Evolutionary conservation across 1,139 yeast species (phyloP).

Genomic region (Lodderomyces margitis): DNA sequence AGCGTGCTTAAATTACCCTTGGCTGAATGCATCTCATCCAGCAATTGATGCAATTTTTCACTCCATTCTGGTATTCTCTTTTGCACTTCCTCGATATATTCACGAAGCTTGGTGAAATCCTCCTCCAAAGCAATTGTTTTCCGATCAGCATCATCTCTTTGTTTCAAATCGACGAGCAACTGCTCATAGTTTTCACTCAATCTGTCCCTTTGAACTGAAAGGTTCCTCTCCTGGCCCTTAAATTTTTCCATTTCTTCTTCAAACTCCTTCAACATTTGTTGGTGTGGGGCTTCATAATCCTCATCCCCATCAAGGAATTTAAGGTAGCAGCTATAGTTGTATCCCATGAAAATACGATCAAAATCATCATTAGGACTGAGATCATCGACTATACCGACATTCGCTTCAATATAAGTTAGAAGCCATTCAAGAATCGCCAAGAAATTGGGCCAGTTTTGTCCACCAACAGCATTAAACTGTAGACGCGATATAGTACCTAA

Average conservation of each 20-base stretch:
- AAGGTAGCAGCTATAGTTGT: conserved; percentile 64
- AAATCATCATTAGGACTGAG: conserved; percentile 37
- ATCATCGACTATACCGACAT: conserved; percentile 27
- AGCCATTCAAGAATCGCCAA: conserved; percentile 83
- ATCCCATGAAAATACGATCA: conserved; percentile 64
- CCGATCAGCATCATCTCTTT: conserved; percentile 38
- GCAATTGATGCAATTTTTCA: conserved; percentile 9
- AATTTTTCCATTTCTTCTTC: conserved; percentile 40
- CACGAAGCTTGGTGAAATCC: conserved; percentile 69
- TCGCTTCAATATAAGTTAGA: conserved; percentile 54
- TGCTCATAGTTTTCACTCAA: conserved; percentile 23
- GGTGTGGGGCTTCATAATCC: conserved; percentile 53
- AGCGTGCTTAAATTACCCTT: conserved; percentile 29
- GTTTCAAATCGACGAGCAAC: conserved; percentile 19
- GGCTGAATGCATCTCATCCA: conserved; percentile 7
- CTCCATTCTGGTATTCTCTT: conserved; percentile 66
- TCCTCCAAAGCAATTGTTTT: conserved; percentile 66
- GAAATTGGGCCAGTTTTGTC: conserved; percentile 84
- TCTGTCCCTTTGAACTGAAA: conserved; percentile 29
- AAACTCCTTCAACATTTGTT: conserved; percentile 58
- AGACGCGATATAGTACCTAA: conserved; percentile 77
- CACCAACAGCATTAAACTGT: conserved; percentile 89
- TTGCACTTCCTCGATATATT: conserved; percentile 67
- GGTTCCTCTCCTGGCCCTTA: conserved; percentile 40
- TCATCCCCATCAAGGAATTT: conserved; percentile 62